Base-by-base conservation (phyloP, 2,329 filamentous ascomycete genomes). In the Pseudocercospora eumusae region DNA sequence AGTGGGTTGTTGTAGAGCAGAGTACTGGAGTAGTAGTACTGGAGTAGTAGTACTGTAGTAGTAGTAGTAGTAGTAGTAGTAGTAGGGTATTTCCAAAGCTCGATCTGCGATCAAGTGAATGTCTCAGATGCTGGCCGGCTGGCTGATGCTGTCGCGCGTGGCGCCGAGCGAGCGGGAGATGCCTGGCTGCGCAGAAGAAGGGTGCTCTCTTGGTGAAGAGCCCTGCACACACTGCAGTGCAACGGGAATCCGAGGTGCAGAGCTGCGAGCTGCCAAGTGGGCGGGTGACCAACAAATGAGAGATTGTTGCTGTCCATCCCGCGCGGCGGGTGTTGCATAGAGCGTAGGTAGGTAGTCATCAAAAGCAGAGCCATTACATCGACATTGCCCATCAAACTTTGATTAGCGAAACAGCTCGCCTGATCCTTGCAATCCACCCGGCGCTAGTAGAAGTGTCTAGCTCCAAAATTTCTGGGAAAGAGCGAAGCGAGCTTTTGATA, bases 121-220 rank as follows among this genome's bases (percentile, higher is more conserved):
- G 52, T 54, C 52, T 33, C 52, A 33, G 52, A 40, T 54, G 52
- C 52, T 18, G n/a, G 15, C 52, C 10, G n/a, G 15, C 52, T 54
- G 52, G 52, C 52, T 54, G 52, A 54, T 33, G 52, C 28, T 33
- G 52, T 20, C 21, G 52, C 52, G 52, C 52, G 52, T 54, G 52
- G 52, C 28, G 52, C 52, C 52, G 52, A 23, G 52, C 52, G 52
- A 23, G 52, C 52, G 52, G 52, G 52, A 33, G 52, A 40, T 54
- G 52, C 52, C 28, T 54, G 52, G 52, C 27, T 20, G 52, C 52
- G 52, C 49, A n/a, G n/a, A n/a, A 52, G 47, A 36, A 20, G 50
- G 49, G 15, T 45, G 42, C n/a, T 21, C n/a, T n/a, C n/a, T n/a
- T n/a, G 42, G 7, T 45, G n/a, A 31, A 31, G 28, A 10, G 28